Percentiles rank a stretch among this genome's conserved stretches.
Conservation (phyloP, 768 basidiomycete species). For the Lactarius vividus region DNA sequence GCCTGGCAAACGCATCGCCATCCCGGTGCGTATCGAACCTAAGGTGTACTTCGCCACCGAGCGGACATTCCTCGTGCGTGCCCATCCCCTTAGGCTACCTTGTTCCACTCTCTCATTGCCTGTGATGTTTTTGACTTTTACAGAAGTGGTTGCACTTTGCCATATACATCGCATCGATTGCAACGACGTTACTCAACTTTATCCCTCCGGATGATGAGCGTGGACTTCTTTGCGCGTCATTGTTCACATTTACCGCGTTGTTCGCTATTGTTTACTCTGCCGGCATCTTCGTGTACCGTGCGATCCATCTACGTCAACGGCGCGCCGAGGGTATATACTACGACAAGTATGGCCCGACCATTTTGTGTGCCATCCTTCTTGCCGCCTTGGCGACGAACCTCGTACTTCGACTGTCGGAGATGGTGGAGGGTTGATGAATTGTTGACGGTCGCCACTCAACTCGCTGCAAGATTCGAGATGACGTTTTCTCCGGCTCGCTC, state of each 20-base stretch:
- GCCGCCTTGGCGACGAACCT: conserved; percentile 73
- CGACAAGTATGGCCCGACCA: conserved; percentile 83
- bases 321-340: conserved; percentile 82
- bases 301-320: conserved; percentile 62
- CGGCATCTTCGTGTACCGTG: conserved; percentile 74
- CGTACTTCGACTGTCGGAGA: conserved; percentile 60
- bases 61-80: conserved; percentile 85
- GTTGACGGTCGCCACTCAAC: not conserved
- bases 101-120: not conserved
- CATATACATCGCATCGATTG: conserved; percentile 85
- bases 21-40: conserved; percentile 95
- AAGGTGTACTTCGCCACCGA: conserved; percentile 98
- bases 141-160: conserved; percentile 90
- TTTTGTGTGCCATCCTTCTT: conserved; percentile 67
- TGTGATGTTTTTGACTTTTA: not conserved
- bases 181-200: conserved; percentile 89
- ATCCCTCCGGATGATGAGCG: conserved; percentile 63
- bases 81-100: conserved; percentile 1
- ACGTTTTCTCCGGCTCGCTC: not conserved
- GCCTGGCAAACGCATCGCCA: conserved; percentile 82
- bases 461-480: not conserved
- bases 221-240: conserved; percentile 81
- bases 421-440: conserved; percentile 29
- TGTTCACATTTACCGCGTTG: conserved; percentile 90
- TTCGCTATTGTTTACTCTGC: conserved; percentile 86